These are phyloP conservation scores for Pythium dissotocum DNA, from an alignment of 352 stramenopile species.

Conservation along the genomic window DNA sequence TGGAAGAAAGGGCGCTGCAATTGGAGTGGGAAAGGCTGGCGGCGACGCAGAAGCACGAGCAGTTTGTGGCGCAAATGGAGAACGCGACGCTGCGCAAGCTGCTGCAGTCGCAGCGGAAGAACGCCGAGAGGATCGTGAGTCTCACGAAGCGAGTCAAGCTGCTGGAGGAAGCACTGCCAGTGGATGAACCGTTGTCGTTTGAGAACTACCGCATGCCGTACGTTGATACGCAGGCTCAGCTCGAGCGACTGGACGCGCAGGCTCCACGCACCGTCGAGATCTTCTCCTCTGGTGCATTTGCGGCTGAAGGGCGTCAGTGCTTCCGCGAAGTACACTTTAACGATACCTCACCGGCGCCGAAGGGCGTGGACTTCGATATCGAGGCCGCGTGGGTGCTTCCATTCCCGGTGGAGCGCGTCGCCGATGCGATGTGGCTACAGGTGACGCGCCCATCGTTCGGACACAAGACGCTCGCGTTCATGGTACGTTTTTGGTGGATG, in stretches of 20 bases:
- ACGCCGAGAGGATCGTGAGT: constrained; percentile 14
- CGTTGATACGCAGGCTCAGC: constrained; percentile 4
- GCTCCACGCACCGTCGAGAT: neutral
- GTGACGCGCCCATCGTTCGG: neutral
- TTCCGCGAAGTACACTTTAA: neutral
- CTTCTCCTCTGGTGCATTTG: constrained; percentile 1
- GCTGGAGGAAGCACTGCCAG: constrained; percentile 9
- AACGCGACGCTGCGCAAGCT: constrained; percentile 19
- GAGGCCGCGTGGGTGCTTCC: constrained; percentile 6
- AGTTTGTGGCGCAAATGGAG: constrained; percentile 16
- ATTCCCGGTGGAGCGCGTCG: neutral
- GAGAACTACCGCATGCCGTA: constrained; percentile 16
- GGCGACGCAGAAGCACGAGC: constrained; percentile 8
- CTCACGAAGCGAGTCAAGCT: constrained; percentile 9
- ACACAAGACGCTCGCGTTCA: constrained; percentile 1
- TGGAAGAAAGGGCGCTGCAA: constrained; percentile 2
- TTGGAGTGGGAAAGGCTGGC: constrained; percentile 16
- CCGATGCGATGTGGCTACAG: constrained; percentile 9
- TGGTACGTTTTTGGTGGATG: constrained; percentile 1
- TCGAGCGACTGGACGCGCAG: neutral
- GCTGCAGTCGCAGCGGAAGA: constrained; percentile 13
- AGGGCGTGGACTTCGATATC: constrained; percentile 8
- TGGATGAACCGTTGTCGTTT: neutral
- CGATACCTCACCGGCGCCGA: neutral
- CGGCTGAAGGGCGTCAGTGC: neutral